phyloP scores from a whole-genome alignment of 371 early-diverging fungal genomes.

The Apophysomyces trapeziformis region DNA sequence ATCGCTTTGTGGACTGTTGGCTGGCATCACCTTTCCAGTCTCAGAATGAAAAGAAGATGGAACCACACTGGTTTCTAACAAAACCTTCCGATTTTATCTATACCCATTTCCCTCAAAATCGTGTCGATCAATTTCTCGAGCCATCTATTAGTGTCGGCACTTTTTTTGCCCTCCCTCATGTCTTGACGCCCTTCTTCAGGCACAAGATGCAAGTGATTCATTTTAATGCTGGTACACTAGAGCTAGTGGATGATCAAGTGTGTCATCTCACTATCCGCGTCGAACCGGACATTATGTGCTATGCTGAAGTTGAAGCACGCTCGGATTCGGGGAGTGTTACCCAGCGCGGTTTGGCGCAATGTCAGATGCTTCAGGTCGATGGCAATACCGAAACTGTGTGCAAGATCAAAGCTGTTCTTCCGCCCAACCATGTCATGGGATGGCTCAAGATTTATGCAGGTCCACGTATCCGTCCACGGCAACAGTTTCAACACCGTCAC shows the following conservation, averaged over 20 bases:
- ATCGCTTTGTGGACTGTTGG: slow-evolving; percentile 67
- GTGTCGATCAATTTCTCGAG: slow-evolving; percentile 36
- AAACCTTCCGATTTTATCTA: slow-evolving; percentile 43
- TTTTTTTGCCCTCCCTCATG: slow-evolving; percentile 45
- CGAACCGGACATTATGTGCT: slow-evolving; percentile 33
- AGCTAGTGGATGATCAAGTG: slow-evolving; percentile 21
- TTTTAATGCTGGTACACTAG: slow-evolving; percentile 15
- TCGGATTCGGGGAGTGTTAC: slow-evolving; percentile 16
- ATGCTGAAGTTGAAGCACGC: slow-evolving; percentile 41
- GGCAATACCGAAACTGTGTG: slow-evolving; percentile 23
- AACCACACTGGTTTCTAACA: slow-evolving; percentile 51
- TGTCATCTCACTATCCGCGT: slow-evolving; percentile 29
- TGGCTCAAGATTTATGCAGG: slow-evolving; percentile 54
- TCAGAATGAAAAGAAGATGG: slow-evolving; percentile 34
- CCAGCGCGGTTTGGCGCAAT: slow-evolving; percentile 44
- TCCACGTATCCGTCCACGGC: slow-evolving; percentile 17
- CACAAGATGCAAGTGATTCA: slow-evolving; percentile 32
- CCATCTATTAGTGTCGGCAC: slow-evolving; percentile 30
- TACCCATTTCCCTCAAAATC: slow-evolving; percentile 44
- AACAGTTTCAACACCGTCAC: slow-evolving; percentile 5
- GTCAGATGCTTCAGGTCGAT: slow-evolving; percentile 16
- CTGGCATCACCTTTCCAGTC: slow-evolving; percentile 54
- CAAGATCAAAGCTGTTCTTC: slow-evolving; percentile 49
- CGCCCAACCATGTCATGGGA: slow-evolving; percentile 33
- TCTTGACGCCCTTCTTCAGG: slow-evolving; percentile 39